Evolutionary conservation across 129 eudicot genomes (phyloP), one percentile per base, ranked within the genome.

Genomic region (Artemisia tridentata): DNA sequence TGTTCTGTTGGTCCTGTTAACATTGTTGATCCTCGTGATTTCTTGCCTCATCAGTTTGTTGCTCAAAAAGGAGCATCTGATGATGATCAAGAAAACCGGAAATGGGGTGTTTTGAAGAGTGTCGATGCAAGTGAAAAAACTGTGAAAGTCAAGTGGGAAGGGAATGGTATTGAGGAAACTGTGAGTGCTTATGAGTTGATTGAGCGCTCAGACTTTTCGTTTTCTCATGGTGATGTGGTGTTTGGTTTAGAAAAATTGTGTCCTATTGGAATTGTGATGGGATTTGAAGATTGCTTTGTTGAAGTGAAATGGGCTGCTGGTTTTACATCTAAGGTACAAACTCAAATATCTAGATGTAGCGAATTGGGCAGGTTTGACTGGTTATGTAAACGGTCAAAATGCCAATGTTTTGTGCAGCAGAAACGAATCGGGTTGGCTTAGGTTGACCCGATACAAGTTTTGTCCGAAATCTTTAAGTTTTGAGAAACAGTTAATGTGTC

Each of bases 241-340:
- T 80, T 84, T 70, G 73, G 72, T 69, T 48, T 68, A 14, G 65
- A 78, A 14, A 48, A 69, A 53, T 47, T 41, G 16, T 76, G 87
- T 67, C 72, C 51, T 56, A 80, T 87, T 57, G 97, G 97, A 38
- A 68, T 74, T n/a, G 90, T 90, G 12, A 73, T 79, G 54, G 95
- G 91, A 54, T 77, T 81, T 46, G 62, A 77, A 78, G 73, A 67
- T 67, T 87, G 91, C 23, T 21, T 66, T 16, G 65, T 90, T 51
- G 81, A 84, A 86, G 97, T 90, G 72, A 81, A 79, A 77, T 90
- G 97, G 97, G 86, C 85, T 50, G 80, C 51, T 66, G 97, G 97
- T 48, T 51, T 70, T 70, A 81, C 73, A 47, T 80, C 78, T 58
- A 61, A 84, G 97, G 97, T 90, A 90, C 67, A 29, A 29, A 1